Evolutionary conservation across 192 early-diverging fungal genomes (phyloP).

Genomic region (Rhizoclosmatium globosum): DNA sequence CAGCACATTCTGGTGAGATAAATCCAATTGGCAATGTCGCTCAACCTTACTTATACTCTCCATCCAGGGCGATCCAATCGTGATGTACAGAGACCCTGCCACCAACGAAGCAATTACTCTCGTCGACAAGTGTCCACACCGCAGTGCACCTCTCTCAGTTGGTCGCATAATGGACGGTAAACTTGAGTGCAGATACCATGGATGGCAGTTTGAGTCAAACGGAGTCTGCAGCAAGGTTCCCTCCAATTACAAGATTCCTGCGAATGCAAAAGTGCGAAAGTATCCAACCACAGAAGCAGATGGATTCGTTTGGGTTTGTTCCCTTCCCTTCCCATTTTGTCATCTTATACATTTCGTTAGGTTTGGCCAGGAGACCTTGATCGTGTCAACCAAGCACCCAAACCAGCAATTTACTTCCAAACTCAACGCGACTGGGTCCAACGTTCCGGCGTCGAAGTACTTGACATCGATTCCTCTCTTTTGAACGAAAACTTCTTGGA

Average conservation of each 20-base stretch:
- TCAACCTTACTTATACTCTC: not conserved
- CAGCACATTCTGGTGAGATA: conserved; percentile 7
- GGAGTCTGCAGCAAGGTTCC: conserved; percentile 49
- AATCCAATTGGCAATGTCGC: not conserved
- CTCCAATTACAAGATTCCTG: conserved; percentile 41
- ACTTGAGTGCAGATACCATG: conserved; percentile 58
- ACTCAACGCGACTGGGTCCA: conserved; percentile 25
- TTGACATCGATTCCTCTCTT: conserved; percentile 51
- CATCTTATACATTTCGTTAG: not conserved
- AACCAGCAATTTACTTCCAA: conserved; percentile 34
- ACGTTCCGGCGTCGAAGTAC: conserved; percentile 36
- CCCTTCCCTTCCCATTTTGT: not conserved
- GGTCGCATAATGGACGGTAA: conserved; percentile 49
- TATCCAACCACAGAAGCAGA: conserved; percentile 44
- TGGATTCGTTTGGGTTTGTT: conserved; percentile 46
- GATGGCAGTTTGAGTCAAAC: conserved; percentile 53
- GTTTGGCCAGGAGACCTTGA: conserved; percentile 44
- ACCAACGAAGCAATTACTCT: conserved; percentile 34
- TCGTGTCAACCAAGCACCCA: not conserved
- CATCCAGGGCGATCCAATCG: conserved; percentile 45
- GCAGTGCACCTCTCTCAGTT: conserved; percentile 50
- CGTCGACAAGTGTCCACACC: conserved; percentile 54
- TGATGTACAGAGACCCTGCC: conserved; percentile 46
- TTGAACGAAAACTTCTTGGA: conserved; percentile 54
- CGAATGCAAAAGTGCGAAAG: conserved; percentile 42